Evolutionary conservation across 805 yeast species (phyloP), one percentile per base, ranked within the genome.

Genomic region (Saccharomycopsis oosterbeekiorum): DNA sequence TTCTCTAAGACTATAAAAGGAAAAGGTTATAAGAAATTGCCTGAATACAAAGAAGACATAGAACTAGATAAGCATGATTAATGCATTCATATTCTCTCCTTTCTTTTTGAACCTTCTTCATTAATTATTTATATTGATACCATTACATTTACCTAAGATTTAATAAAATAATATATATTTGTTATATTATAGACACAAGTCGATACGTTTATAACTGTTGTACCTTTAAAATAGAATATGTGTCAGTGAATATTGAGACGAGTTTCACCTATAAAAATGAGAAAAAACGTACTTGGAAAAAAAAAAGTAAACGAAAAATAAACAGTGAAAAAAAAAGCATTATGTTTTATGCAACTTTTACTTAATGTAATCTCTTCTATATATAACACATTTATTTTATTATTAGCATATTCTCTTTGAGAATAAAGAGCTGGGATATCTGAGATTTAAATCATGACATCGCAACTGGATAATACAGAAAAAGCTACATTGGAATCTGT

Each of bases 11-110:
- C 69, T 61, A 75, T 72, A 50, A 76, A 75, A 59, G 77, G 71
- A 59, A 73, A 67, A 60, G 61, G 61, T 9, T 78, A 78, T 61
- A 68, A 71, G 2, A 80, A 77, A 61, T 66, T 78, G 57, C 81
- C 81, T 37, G 70, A 69, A 55, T 75, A 67, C 61, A 73, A 70
- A 41, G 68, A 10, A 47, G 53, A 47, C 12, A 47, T 47, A 47
- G 53, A 47, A 47, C 21, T 47, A 47, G 53, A 47, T 47, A 47
- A 47, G 53, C 53, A 26, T 24, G 53, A 47, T 24, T 47, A 24
- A 47, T 11, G 4, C 21, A 21, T 47, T 4, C 15, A 10, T 11
- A 2, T 19, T 24, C 4, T 43, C 12, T 17, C 17, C 21, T 15
- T 24, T 24, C 14, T 21, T 21, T 14, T 47, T 26, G 15, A 24